These are phyloP conservation scores for Polyplosphaeria fusca DNA, from an alignment of 495 filamentous ascomycete species.

Conservation along the genomic window DNA sequence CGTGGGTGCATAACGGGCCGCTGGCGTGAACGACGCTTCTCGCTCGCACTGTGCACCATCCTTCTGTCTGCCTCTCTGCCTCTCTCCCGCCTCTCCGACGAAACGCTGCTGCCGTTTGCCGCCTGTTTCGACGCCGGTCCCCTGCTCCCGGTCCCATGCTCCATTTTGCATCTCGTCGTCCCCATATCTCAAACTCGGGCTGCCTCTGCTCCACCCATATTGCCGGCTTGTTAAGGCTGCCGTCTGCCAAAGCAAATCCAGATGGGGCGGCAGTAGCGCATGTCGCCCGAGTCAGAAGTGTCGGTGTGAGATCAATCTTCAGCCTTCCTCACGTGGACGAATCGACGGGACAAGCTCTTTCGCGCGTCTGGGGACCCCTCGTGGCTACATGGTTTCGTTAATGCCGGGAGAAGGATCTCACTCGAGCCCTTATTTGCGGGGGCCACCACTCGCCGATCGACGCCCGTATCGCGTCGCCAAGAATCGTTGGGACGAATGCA, in stretches of 20 bases:
- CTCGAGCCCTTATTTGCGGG: conserved; percentile 2
- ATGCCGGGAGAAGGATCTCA: neutral
- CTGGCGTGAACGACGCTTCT: conserved; percentile 20
- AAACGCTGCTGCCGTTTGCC: conserved; percentile 9
- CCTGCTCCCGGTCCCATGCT: too few relatives aligned
- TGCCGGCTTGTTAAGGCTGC: too few relatives aligned
- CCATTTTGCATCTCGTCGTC: too few relatives aligned
- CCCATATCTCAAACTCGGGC: too few relatives aligned
- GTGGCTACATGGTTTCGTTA: neutral
- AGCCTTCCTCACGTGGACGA: neutral
- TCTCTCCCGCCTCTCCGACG: too few relatives aligned
- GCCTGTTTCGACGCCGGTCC: conserved; percentile 14
- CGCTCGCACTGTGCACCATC: too few relatives aligned
- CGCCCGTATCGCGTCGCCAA: neutral
- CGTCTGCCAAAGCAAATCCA: too few relatives aligned
- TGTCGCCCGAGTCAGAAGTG: conserved; percentile 26
- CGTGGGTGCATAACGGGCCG: conserved; percentile 18
- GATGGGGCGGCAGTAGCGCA: conserved; percentile 13
- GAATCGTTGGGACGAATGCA: conserved; percentile 1
- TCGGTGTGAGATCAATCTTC: conserved; percentile 25
- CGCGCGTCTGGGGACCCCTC: neutral
- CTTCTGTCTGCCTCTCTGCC: conserved; percentile 8
- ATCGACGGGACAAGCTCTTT: neutral
- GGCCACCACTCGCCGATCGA: neutral
- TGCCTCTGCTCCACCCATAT: too few relatives aligned